A percentile compares a stretch with the other conserved stretches of the same genome.
Evolutionary conservation across 1,284 basidiomycete species (phyloP).

Genomic region (Ustilago tritici): DNA sequence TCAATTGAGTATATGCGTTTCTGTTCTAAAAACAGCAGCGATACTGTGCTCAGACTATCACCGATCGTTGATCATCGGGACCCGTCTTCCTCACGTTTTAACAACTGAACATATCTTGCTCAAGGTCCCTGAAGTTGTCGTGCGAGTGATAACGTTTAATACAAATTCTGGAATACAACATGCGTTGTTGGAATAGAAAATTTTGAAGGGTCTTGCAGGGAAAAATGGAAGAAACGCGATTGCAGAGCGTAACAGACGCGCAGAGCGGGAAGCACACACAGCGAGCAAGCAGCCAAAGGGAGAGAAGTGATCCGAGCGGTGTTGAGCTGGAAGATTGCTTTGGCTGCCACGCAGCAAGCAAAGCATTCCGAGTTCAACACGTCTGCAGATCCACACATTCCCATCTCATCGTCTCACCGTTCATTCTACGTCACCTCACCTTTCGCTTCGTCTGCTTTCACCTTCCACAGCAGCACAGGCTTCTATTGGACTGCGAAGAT

Average conservation of each 20-base stretch:
- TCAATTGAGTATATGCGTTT: too few species aligned
- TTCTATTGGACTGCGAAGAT: background rate
- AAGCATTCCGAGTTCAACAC: constrained; percentile 20
- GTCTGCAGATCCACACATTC: background rate
- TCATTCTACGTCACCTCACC: background rate
- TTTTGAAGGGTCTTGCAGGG: background rate
- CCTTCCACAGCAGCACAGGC: background rate
- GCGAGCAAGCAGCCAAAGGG: constrained; percentile 7
- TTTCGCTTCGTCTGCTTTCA: background rate
- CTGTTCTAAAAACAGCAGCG: too few species aligned
- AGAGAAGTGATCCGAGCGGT: constrained; percentile 45
- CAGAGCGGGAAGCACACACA: constrained; percentile 17
- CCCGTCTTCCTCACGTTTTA: too few species aligned
- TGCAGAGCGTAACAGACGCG: background rate
- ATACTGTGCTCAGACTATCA: too few species aligned
- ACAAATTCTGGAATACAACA: background rate
- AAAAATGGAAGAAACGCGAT: constrained; percentile 7
- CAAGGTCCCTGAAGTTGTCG: constrained; percentile 3
- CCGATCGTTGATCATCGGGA: too few species aligned
- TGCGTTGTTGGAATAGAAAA: background rate
- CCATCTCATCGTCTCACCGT: constrained; percentile 3
- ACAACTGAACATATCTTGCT: background rate
- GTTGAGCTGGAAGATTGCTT: constrained; percentile 30
- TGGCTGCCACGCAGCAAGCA: constrained; percentile 20
- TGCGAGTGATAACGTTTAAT: constrained; percentile 14